Evolutionary conservation across 306 rosid genomes (phyloP).

Genomic region (Begonia loranthoides): DNA sequence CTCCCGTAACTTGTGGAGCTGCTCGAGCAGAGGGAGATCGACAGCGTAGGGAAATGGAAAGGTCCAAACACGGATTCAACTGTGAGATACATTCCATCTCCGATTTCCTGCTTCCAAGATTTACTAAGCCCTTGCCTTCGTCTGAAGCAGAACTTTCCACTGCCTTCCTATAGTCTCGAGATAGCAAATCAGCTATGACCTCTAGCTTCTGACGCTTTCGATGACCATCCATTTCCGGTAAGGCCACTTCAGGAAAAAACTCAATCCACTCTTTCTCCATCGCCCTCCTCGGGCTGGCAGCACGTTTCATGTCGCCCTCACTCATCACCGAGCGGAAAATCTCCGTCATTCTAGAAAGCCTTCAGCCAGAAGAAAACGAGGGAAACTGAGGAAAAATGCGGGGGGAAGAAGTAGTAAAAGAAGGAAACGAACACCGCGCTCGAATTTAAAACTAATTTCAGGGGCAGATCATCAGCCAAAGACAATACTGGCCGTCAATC

Average conservation of each 20-base stretch:
- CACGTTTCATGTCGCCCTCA: constrained; percentile 5
- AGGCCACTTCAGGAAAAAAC: constrained; percentile 10
- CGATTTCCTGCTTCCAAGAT: background rate
- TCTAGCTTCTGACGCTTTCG: constrained; percentile 22
- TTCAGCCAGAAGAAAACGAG: background rate
- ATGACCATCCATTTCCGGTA: constrained; percentile 1
- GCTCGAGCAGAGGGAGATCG: background rate
- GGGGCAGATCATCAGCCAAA: too few relatives aligned
- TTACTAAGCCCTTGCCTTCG: constrained; percentile 7
- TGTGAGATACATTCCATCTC: background rate
- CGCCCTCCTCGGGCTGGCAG: constrained; percentile 24
- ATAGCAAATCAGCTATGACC: constrained; percentile 1
- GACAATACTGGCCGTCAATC: too few relatives aligned
- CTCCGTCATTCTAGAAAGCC: constrained; percentile 7
- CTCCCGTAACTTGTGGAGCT: background rate
- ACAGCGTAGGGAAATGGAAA: background rate
- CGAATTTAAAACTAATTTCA: too few relatives aligned
- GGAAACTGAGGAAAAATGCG: background rate
- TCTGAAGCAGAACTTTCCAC: constrained; percentile 11
- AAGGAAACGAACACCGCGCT: too few relatives aligned
- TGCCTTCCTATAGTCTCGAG: constrained; percentile 17
- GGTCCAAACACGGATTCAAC: background rate
- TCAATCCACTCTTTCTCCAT: constrained; percentile 39
- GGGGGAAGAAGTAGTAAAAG: background rate
- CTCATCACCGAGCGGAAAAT: constrained; percentile 7